phyloP scores from a whole-genome alignment of 2,329 filamentous ascomycete species.

The Malbranchea zuffiana region DNA sequence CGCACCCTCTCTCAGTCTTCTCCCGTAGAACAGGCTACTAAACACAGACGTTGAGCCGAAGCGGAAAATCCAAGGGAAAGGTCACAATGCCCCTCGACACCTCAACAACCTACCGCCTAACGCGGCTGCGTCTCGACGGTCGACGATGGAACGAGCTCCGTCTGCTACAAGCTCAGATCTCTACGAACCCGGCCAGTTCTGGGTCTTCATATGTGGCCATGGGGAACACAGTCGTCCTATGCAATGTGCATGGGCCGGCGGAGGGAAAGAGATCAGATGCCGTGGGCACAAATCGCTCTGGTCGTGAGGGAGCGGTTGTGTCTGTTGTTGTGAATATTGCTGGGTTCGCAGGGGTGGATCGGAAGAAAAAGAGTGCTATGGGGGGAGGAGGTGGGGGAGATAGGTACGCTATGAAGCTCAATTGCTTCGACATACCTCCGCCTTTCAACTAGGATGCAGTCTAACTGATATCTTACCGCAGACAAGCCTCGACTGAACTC shows the following conservation, averaged over 20 bases:
- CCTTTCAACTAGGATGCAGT: background rate
- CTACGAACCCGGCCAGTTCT: constrained; percentile 83
- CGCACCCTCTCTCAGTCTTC: background rate
- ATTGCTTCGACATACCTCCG: background rate
- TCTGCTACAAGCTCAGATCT: constrained; percentile 75
- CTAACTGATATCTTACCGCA: constrained; percentile 30
- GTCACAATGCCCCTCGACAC: constrained; percentile 84
- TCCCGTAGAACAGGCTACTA: no score
- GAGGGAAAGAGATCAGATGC: constrained; percentile 50
- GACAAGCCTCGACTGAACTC: constrained; percentile 51
- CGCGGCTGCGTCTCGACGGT: constrained; percentile 69
- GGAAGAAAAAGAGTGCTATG: constrained; percentile 49
- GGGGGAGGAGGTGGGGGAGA: constrained; percentile 52
- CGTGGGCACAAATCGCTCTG: constrained; percentile 34
- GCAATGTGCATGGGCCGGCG: constrained; percentile 74
- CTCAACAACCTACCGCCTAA: constrained; percentile 77
- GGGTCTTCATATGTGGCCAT: constrained; percentile 90
- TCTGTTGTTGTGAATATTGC: constrained; percentile 75
- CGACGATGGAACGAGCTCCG: constrained; percentile 96
- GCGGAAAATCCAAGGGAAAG: no score
- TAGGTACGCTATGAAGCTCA: constrained; percentile 47
- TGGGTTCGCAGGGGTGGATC: constrained; percentile 77
- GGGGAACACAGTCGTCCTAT: constrained; percentile 96
- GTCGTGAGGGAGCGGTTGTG: constrained; percentile 51
- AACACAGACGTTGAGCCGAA: no score